Percentiles rank a stretch among this genome's conserved stretches.
phyloP scores from a whole-genome alignment of 352 stramenopile genomes.

The Phytophthora quininea region DNA sequence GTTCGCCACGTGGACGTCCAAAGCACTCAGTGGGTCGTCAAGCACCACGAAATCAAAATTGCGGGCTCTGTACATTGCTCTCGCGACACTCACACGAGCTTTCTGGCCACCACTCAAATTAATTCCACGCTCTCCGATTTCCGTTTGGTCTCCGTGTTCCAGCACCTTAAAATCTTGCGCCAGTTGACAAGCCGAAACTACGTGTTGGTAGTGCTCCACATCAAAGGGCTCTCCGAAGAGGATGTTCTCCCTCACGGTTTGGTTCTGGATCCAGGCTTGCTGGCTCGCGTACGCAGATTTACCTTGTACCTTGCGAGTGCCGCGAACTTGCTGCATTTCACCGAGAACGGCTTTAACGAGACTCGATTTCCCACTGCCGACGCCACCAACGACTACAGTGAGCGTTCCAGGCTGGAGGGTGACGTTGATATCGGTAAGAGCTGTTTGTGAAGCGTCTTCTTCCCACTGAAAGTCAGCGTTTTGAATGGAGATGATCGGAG shows the following conservation, averaged over 20 bases:
- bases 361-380: slow-evolving; percentile 57
- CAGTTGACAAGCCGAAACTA: slow-evolving; percentile 79
- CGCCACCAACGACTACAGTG: slow-evolving; percentile 48
- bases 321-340: slow-evolving; percentile 39
- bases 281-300: slow-evolving; percentile 46
- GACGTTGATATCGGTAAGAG: slow-evolving; percentile 44
- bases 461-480: slow-evolving; percentile 20
- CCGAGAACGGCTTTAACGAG: slow-evolving; percentile 54
- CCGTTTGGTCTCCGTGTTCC: slow-evolving; percentile 87
- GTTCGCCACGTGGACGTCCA: slow-evolving; percentile 91
- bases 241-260: slow-evolving; percentile 54
- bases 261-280: slow-evolving; percentile 56
- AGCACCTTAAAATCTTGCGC: slow-evolving; percentile 76
- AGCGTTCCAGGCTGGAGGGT: slow-evolving; percentile 56
- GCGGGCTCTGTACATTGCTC: slow-evolving; percentile 53
- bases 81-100: slow-evolving; percentile 56
- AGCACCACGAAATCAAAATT: slow-evolving; percentile 62
- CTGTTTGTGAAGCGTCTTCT: slow-evolving; percentile 1
- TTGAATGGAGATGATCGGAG: slow-evolving; percentile 10
- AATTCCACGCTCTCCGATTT: slow-evolving; percentile 91
- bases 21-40: slow-evolving; percentile 62
- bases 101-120: slow-evolving; percentile 87
- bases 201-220: slow-evolving; percentile 39
- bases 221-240: slow-evolving; percentile 51
- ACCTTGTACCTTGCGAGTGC: slow-evolving; percentile 27